Base-by-base conservation (phyloP, 495 filamentous ascomycete genomes). In the Penicillium coffeae region DNA sequence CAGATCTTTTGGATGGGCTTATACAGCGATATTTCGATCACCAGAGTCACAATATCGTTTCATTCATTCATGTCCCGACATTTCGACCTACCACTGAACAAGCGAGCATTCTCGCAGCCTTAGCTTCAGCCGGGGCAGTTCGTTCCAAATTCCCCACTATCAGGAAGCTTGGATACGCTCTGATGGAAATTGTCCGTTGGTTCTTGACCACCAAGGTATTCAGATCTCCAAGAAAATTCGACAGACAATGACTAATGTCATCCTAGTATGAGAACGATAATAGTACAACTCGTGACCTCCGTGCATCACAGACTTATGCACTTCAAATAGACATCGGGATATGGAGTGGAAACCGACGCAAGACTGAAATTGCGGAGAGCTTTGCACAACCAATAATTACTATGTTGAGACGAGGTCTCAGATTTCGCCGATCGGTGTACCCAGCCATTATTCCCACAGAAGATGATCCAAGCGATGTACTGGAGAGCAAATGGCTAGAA, bases 321-420 rank as follows among this genome's bases (percentile, higher is more conserved):
- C 48, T 86, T 19, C 58, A 69, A 1, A 68, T 84, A 3, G 78
- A 84, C 41, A 68, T 85, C 32, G 80, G 79, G 0, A 65, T 87
- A 8, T 87, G 84, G 84, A 84, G 80, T 42, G 84, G 82, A 2
- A 82, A 81, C 47, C 74, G 79, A 38, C 63, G 84, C n/a, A 81
- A 82, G 53, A 85, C 84, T 54, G 84, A 87, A 57, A 80, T 87
- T 32, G 78, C 82, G 2, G 82, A 86, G 48, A 82, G 80, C 51
- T 79, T 78, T 52, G 61, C 70, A 21, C 70, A 76, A 32, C 69
- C 74, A 13, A 50, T 81, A 1, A 51, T 78, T 1, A 81, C 78
- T 4, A 77, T 80, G 74, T 70, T 80, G 52, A 46, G 66, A 44
- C 59, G 64, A 38, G 58, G 55, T 34, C 43, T 61, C 1, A 51